Evolutionary conservation across 1,284 basidiomycete genomes (phyloP), one percentile per base, ranked within the genome.

Genomic region (Omphalotus olearius): DNA sequence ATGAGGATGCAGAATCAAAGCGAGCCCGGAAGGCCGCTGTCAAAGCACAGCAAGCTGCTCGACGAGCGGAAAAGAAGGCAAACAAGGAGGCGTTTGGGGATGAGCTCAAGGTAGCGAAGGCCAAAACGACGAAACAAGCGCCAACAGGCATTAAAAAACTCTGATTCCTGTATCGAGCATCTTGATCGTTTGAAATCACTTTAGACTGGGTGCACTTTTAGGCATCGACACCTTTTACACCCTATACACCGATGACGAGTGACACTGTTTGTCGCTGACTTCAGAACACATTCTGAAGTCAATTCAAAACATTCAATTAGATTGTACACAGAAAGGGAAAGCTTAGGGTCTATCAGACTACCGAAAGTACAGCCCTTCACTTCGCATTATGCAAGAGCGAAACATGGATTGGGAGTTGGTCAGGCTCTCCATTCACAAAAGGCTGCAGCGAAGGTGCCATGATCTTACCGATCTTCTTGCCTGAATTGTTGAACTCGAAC

Each of bases 1-100:
- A 84, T 56, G 97, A 99, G 69, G 79, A 83, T 2, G 82, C 82
- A 52, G 93, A 94, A 59, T 93, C 91, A 42, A 93, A 92, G 68
- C 93, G 85, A 62, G 82, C 83, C 0, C 82, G 97, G 17, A 99
- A 99, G 68, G 76, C 82, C n/a, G 86, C 84, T 0, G 82, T 93
- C 35, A 99, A 98, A 68, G 79, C 77, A 6, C 88, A 92, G 58
- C 80, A 89, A 54, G 85, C 88, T 59, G 69, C 73, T 35, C 82
- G 94, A 38, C 78, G 93, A 41, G 73, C 68, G 11, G 88, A 93
- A 64, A 98, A 96, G 73, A 96, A 92, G 66, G 69, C 72, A 0
- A 88, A 75, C 28, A 90, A 86, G 61, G 83, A 91, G 55, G 75
- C 84, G 50, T 98, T 93, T 63, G 75, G 74, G 1, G 73, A 73